These are phyloP conservation scores for Rutidosis leptorrhynchoides DNA, from an alignment of 129 eudicot species.

Conservation along the genomic window DNA sequence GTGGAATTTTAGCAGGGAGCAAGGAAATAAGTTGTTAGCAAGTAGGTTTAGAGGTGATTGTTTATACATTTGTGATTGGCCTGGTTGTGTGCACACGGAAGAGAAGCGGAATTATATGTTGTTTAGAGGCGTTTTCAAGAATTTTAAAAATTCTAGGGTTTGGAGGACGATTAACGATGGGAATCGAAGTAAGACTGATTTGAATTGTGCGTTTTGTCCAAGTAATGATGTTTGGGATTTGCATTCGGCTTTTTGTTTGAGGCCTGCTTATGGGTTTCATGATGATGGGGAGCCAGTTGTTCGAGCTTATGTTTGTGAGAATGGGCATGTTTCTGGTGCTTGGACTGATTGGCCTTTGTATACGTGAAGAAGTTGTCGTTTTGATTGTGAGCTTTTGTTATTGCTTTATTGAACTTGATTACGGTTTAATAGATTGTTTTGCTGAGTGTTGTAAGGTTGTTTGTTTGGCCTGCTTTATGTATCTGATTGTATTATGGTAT, in stretches of 20 bases:
- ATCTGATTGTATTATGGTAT: slow-evolving; percentile 9
- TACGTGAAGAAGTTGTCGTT: slow-evolving; percentile 35
- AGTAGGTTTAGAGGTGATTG: slow-evolving; percentile 90
- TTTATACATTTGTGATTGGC: slow-evolving; percentile 91
- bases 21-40: slow-evolving; percentile 82
- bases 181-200: slow-evolving; percentile 47
- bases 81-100: slow-evolving; percentile 83
- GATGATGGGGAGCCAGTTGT: slow-evolving; percentile 97
- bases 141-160: slow-evolving; percentile 75
- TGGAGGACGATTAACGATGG: slow-evolving; percentile 96
- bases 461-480: slow-evolving; percentile 9
- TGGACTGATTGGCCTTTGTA: slow-evolving; percentile 96
- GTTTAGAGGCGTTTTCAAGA: slow-evolving; percentile 83
- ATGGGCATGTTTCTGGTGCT: slow-evolving; percentile 97
- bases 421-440: slow-evolving; percentile 5
- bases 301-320: slow-evolving; percentile 93
- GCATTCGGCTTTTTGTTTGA: slow-evolving; percentile 91
- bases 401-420: slow-evolving; percentile 11
- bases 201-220: slow-evolving; percentile 68
- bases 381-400: slow-evolving; percentile 13
- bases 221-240: slow-evolving; percentile 75
- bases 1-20: slow-evolving; percentile 83
- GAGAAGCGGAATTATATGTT: slow-evolving; percentile 91
- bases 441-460: slow-evolving; percentile 2
- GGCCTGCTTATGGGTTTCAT: slow-evolving; percentile 87